These are phyloP conservation scores for Pholiota conissans DNA, from an alignment of 768 basidiomycete species.

Conservation along the genomic window DNA sequence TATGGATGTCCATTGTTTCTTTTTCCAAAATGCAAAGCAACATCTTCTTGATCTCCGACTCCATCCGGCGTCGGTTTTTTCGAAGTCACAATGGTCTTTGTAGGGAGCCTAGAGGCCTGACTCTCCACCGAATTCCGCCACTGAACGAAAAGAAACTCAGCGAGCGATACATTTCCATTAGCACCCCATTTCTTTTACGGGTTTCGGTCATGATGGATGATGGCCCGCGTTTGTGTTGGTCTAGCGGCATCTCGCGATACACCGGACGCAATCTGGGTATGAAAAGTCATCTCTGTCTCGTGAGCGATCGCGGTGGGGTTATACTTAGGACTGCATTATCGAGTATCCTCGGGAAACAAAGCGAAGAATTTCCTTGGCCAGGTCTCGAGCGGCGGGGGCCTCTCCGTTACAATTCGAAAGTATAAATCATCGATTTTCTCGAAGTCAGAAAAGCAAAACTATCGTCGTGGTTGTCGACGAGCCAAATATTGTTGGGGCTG, in stretches of 20 bases:
- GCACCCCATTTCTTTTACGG: not conserved
- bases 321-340: not conserved
- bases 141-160: not conserved
- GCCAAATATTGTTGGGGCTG: too few relatives aligned
- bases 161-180: not conserved
- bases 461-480: not conserved
- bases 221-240: not conserved
- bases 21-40: not conserved
- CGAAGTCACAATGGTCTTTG: too few relatives aligned
- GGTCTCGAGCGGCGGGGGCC: not conserved
- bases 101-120: too few relatives aligned
- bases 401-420: not conserved
- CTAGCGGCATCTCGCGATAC: not conserved
- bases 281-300: not conserved
- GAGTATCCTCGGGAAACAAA: not conserved
- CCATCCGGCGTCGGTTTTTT: not conserved
- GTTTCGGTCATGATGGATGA: not conserved
- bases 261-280: not conserved
- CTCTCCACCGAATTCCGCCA: too few relatives aligned
- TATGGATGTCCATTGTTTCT: not conserved
- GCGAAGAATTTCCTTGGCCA: not conserved
- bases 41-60: not conserved
- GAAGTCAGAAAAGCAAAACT: not conserved
- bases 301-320: not conserved
- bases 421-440: not conserved